phyloP scores from a whole-genome alignment of 2,329 filamentous ascomycete species.

The Lecanosticta acicola region DNA sequence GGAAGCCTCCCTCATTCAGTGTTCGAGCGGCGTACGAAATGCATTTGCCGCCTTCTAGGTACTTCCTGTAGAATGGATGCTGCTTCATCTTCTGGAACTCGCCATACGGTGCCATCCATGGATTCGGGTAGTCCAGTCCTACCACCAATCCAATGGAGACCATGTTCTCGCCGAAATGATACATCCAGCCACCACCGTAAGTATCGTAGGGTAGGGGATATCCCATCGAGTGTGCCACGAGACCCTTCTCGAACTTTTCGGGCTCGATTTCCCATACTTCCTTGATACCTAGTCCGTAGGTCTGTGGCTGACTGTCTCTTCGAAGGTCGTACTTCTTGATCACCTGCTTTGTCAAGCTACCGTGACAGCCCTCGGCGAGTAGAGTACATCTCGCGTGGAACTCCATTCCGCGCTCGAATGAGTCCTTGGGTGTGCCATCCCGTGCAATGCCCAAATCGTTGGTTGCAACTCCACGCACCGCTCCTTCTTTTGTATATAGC shows the following conservation, averaged over 20 bases:
- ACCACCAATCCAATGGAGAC: constrained; percentile 88
- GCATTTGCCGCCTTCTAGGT: constrained; percentile 94
- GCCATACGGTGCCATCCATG: constrained; percentile 89
- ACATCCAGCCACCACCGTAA: constrained; percentile 98
- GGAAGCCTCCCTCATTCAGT: constrained; percentile 89
- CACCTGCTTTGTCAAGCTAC: constrained; percentile 89
- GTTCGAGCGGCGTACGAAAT: constrained; percentile 93
- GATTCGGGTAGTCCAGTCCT: constrained; percentile 91
- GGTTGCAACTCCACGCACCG: constrained; percentile 88
- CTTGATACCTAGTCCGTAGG: constrained; percentile 89
- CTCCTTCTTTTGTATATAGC: constrained; percentile 77
- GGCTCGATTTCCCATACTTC: constrained; percentile 96
- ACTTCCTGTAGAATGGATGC: constrained; percentile 79
- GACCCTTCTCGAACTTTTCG: constrained; percentile 81
- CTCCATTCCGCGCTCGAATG: constrained; percentile 95
- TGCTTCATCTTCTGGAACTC: constrained; percentile 99
- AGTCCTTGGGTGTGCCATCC: constrained; percentile 78
- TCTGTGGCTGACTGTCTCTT: constrained; percentile 84
- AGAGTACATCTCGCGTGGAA: constrained; percentile 90
- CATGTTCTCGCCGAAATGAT: constrained; percentile 96
- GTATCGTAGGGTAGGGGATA: constrained; percentile 84
- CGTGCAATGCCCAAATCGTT: constrained; percentile 85
- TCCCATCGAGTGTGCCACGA: constrained; percentile 84
- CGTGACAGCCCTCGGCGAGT: constrained; percentile 92
- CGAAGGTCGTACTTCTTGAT: constrained; percentile 90